Base-by-base conservation (phyloP, 306 rosid species). In the Sicyos edulis region DNA sequence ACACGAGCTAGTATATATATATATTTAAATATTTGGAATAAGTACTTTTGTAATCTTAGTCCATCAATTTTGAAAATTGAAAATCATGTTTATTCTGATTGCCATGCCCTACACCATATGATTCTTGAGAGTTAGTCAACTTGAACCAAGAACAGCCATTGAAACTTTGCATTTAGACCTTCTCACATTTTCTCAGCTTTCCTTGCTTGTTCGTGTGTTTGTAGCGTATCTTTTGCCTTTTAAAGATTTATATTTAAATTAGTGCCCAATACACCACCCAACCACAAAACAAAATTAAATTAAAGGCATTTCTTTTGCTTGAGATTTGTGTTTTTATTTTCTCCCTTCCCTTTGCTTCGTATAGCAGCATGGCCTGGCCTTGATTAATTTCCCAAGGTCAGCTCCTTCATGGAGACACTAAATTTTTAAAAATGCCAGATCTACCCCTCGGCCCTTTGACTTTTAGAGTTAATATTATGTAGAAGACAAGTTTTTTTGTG, bases 301-400 rank as follows among this genome's bases (percentile, higher is more conserved):
- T 37, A 62, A 65, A 19, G 54, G 6, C 54, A 65, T 65, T 2
- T 65, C 16, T 66, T 66, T 66, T 66, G 54, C 72, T 66, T 66
- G 34, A 66, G 22, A 10, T 45, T 12, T 45, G 12, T 45, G 53
- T 42, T 11, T 37, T 42, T 10, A 42, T 65, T 65, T 44, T 34
- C 55, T 7, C 56, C 57, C 22, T 24, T 50, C 75, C 83, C 96
- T 87, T 92, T 92, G 93, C 96, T 92, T 89, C 70, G 42, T 85
- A 89, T 76, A 51, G 40, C 80, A 74, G 83, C 80, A 70, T 79
- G 91, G 91, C 76, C 79, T 79, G 91, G 91, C 76, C 79, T 81
- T 79, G 59, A 80, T 89, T 84, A 82, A 77, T 80, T 81, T 79
- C 70, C 81, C 86, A 81, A 76, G 54, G 86, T 74, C 83, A 79